Conservation (phyloP, 1,284 basidiomycete genomes). For the Exobasidium cylindrosporum region DNA sequence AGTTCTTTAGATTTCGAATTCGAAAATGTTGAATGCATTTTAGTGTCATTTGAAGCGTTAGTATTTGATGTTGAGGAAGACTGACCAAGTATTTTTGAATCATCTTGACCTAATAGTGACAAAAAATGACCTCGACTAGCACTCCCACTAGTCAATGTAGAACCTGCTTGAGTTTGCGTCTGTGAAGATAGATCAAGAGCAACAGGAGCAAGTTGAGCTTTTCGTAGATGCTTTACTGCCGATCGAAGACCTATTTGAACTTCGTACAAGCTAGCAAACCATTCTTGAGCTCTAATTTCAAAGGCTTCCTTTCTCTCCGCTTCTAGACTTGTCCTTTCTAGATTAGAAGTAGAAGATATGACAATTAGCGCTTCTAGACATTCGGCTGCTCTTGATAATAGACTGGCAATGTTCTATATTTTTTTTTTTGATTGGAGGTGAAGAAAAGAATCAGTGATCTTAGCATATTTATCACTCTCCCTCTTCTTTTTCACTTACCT, state of each 20-base stretch:
- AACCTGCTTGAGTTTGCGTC: background rate
- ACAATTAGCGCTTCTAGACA: background rate
- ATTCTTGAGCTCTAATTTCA: constrained; percentile 8
- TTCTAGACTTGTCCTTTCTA: background rate
- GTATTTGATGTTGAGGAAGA: background rate
- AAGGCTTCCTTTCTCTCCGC: background rate
- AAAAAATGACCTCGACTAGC: background rate
- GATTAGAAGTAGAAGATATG: background rate
- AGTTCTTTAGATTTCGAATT: background rate
- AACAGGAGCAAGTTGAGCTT: background rate
- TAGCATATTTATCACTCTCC: background rate
- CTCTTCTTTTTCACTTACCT: background rate
- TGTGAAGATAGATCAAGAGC: background rate
- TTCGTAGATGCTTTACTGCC: constrained; percentile 6
- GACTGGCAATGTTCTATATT: constrained; percentile 11
- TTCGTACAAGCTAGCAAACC: constrained; percentile 9
- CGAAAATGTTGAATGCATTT: background rate
- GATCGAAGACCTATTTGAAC: constrained; percentile 10
- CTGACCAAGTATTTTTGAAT: background rate
- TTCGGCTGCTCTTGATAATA: constrained; percentile 6
- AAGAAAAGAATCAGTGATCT: too few species aligned
- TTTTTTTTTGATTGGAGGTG: too few species aligned
- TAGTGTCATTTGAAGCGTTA: background rate
- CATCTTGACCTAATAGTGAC: background rate
- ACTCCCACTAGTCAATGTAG: background rate